Evolutionary conservation across 2,329 filamentous ascomycete species (phyloP).

Genomic region (Exophiala aquamarina): DNA sequence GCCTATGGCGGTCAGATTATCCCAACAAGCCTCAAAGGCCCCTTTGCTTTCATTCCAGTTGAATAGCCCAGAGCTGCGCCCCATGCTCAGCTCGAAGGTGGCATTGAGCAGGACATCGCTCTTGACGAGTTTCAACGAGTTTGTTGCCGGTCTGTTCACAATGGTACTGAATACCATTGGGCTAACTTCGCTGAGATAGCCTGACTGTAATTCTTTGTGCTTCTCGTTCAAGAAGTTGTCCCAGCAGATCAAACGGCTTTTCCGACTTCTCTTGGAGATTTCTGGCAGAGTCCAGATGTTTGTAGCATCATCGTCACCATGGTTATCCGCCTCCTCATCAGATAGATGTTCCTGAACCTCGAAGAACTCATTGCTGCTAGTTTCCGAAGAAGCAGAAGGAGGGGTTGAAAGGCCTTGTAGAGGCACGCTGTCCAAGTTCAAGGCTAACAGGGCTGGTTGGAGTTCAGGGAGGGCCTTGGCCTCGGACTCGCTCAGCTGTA

Average conservation of each 20-base stretch:
- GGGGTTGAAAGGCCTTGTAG: constrained; percentile 14
- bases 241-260: constrained; percentile 37
- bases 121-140: constrained; percentile 26
- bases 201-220: constrained; percentile 35
- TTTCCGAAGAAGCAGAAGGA: background rate
- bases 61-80: constrained; percentile 46
- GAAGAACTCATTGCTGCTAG: too few relatives aligned
- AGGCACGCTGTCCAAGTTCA: constrained; percentile 18
- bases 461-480: constrained; percentile 13
- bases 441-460: constrained; percentile 9
- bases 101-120: constrained; percentile 41
- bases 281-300: constrained; percentile 39
- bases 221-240: constrained; percentile 38
- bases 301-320: constrained; percentile 23
- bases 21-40: constrained; percentile 42
- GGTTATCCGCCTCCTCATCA: constrained; percentile 20
- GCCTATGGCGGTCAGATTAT: constrained; percentile 51
- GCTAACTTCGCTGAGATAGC: constrained; percentile 46
- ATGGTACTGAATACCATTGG: constrained; percentile 41
- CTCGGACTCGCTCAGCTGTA: constrained; percentile 19
- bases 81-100: constrained; percentile 42
- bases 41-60: constrained; percentile 37
- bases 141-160: constrained; percentile 24
- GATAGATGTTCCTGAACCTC: background rate
- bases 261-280: constrained; percentile 19